Evolutionary conservation across 805 yeast species (phyloP).

Genomic region (Diddensiella caesifluorescens): DNA sequence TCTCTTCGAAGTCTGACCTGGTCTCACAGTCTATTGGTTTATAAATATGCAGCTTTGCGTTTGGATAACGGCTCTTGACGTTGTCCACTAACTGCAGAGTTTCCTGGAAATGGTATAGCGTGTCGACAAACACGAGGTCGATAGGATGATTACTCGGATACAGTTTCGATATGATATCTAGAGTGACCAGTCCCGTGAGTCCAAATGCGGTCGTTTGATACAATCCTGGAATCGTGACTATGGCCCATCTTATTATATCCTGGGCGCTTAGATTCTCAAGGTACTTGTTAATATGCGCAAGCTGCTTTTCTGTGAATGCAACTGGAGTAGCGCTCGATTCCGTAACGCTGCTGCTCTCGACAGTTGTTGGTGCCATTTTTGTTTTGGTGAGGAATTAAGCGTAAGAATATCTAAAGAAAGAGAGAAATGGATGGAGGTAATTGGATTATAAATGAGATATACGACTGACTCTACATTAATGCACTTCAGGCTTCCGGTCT

Average conservation of each 20-base stretch:
- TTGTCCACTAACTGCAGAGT: conserved; percentile 67
- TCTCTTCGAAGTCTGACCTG: conserved; percentile 57
- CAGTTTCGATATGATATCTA: conserved; percentile 70
- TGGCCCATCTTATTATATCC: conserved; percentile 77
- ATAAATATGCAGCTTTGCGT: conserved; percentile 53
- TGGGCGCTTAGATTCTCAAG: conserved; percentile 56
- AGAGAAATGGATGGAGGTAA: too few relatives aligned
- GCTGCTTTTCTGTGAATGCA: conserved; percentile 48
- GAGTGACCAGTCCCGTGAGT: conserved; percentile 80
- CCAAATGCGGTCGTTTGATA: conserved; percentile 96
- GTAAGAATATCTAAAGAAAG: too few relatives aligned
- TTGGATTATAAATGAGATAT: too few relatives aligned
- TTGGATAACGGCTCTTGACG: conserved; percentile 53
- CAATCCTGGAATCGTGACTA: conserved; percentile 72
- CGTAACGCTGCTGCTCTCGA: too few relatives aligned
- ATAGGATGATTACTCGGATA: conserved; percentile 38
- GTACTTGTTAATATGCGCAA: conserved; percentile 60
- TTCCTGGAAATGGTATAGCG: conserved; percentile 92
- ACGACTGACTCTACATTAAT: too few relatives aligned
- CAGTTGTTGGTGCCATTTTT: too few relatives aligned
- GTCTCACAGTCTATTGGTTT: conserved; percentile 54
- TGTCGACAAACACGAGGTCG: conserved; percentile 81
- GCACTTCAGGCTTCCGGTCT: too few relatives aligned
- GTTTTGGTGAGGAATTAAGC: too few relatives aligned
- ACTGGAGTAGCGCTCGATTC: too few relatives aligned